Conservation (phyloP, 352 stramenopile species). For the Phytophthora melonis region DNA sequence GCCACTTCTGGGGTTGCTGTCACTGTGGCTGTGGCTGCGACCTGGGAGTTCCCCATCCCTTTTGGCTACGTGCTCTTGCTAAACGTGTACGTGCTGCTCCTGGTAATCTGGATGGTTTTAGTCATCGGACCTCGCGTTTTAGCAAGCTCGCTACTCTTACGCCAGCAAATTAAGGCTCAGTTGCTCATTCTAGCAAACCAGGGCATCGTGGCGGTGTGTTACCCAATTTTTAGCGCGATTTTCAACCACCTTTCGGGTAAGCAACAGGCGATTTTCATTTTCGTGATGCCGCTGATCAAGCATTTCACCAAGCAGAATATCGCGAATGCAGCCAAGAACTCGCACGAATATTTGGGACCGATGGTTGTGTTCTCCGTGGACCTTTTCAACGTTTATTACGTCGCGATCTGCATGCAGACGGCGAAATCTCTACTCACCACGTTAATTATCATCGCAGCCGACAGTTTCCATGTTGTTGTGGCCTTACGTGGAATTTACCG, state of each 20-base stretch:
- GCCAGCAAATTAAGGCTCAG: slow-evolving; percentile 20
- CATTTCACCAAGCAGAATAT: slow-evolving; percentile 33
- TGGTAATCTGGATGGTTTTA: slow-evolving; percentile 11
- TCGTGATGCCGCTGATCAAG: slow-evolving; percentile 31
- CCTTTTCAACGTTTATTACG: slow-evolving; percentile 18
- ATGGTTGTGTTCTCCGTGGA: slow-evolving; percentile 23
- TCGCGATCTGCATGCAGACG: slow-evolving; percentile 19
- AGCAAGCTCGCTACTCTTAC: background rate
- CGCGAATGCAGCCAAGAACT: slow-evolving; percentile 16
- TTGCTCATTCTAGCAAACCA: slow-evolving; percentile 24
- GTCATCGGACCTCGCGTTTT: slow-evolving; percentile 8
- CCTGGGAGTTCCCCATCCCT: slow-evolving; percentile 18
- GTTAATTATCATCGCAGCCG: slow-evolving; percentile 3
- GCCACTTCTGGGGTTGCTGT: background rate
- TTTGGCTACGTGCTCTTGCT: slow-evolving; percentile 24
- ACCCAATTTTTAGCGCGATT: slow-evolving; percentile 28
- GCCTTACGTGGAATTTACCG: slow-evolving; percentile 17
- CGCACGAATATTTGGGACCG: slow-evolving; percentile 22
- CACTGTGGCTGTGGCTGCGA: slow-evolving; percentile 11
- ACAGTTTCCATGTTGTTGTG: slow-evolving; percentile 9
- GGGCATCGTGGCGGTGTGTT: slow-evolving; percentile 23
- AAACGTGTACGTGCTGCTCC: slow-evolving; percentile 9
- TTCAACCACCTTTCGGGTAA: slow-evolving; percentile 17
- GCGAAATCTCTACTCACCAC: slow-evolving; percentile 8
- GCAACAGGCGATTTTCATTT: slow-evolving; percentile 13